Evolutionary conservation across 257 asterid genomes (phyloP).

Genomic region (Gentiana macrophylla): DNA sequence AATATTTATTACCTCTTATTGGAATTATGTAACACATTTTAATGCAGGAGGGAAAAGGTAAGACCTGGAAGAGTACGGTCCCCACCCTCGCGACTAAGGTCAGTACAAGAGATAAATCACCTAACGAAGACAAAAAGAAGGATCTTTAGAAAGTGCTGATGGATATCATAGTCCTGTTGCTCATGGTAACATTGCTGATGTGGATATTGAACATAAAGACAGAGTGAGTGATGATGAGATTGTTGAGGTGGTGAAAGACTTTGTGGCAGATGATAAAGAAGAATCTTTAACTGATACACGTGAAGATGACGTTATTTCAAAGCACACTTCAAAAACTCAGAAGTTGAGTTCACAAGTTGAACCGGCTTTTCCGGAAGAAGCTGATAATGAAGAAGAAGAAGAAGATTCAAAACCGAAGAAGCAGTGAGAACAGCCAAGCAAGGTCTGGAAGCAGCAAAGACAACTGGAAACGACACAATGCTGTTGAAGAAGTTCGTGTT

Average conservation of each 20-base stretch:
- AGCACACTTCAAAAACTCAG: slow-evolving; percentile 28
- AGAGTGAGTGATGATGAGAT: slow-evolving; percentile 23
- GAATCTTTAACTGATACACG: slow-evolving; percentile 20
- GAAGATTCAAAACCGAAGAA: slow-evolving; percentile 55
- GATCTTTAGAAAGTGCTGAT: slow-evolving; percentile 35
- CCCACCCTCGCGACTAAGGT: slow-evolving; percentile 28
- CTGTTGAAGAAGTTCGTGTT: slow-evolving; percentile 52
- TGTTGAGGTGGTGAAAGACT: slow-evolving; percentile 30
- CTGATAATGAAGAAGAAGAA: slow-evolving; percentile 41
- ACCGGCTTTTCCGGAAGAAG: slow-evolving; percentile 40
- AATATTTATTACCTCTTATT: too few relatives aligned
- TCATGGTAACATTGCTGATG: slow-evolving; percentile 37
- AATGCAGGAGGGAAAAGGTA: slow-evolving; percentile 34
- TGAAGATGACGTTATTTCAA: slow-evolving; percentile 28
- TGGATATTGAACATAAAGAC: slow-evolving; percentile 29
- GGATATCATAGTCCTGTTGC: slow-evolving; percentile 32
- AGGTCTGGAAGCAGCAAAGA: slow-evolving; percentile 74
- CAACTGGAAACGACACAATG: slow-evolving; percentile 36
- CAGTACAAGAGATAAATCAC: slow-evolving; percentile 24
- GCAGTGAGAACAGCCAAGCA: slow-evolving; percentile 66
- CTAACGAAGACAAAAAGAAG: slow-evolving; percentile 27
- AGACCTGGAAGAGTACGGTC: slow-evolving; percentile 31
- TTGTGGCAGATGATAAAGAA: slow-evolving; percentile 36
- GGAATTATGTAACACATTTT: too few relatives aligned
- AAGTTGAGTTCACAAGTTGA: slow-evolving; percentile 31